Evolutionary conservation across 2,329 filamentous ascomycete genomes (phyloP).

Genomic region (Graphiopsis chlorocephala): DNA sequence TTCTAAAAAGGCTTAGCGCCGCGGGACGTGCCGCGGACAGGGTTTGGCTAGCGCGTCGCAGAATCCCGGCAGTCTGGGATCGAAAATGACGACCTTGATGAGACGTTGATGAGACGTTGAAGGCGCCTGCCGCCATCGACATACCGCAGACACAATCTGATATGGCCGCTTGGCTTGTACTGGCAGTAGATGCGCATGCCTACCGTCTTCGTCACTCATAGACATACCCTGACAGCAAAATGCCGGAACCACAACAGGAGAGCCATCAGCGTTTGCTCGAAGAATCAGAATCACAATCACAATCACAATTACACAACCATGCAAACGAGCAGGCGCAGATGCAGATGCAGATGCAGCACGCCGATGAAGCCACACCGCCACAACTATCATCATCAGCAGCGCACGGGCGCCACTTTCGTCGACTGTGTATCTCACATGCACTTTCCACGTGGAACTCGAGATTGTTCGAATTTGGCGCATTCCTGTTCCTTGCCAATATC

Average conservation of each 20-base stretch:
- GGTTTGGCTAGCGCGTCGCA: not conserved
- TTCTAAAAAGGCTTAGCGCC: not conserved
- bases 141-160: not conserved
- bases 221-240: not conserved
- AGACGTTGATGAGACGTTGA: not conserved
- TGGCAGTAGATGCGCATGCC: not conserved
- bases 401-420: slow-evolving; percentile 2
- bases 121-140: no score
- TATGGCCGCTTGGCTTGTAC: not conserved
- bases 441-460: slow-evolving; percentile 51
- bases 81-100: not conserved
- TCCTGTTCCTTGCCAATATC: slow-evolving; percentile 47
- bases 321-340: not conserved
- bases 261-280: not conserved
- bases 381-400: not conserved
- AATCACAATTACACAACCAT: not conserved
- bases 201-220: no score
- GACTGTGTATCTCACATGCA: slow-evolving; percentile 47
- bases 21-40: not conserved
- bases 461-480: slow-evolving; percentile 50
- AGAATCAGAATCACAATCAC: not conserved
- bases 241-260: not conserved
- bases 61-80: not conserved
- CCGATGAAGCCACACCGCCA: not conserved
- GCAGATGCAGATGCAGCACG: slow-evolving; percentile 1